Percentiles rank a stretch among this genome's conserved stretches.
Evolutionary conservation across 2,329 filamentous ascomycete genomes (phyloP).

Genomic region (Didymosphaeria variabile): DNA sequence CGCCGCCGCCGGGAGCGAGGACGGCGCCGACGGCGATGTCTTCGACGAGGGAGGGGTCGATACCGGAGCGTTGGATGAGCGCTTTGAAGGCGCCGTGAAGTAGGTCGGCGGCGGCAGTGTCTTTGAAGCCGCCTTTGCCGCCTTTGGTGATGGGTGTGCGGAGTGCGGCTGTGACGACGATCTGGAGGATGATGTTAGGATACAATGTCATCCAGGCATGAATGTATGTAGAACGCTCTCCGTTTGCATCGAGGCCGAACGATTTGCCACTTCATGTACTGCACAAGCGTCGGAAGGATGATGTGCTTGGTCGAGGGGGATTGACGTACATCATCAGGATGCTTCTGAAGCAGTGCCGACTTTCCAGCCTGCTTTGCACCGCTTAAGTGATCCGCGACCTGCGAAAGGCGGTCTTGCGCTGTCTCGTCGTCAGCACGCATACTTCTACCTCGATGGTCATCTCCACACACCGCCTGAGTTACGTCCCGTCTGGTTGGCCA

Average conservation of each 20-base stretch:
- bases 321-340: slow-evolving; percentile 63
- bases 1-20: slow-evolving; percentile 89
- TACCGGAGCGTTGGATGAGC: slow-evolving; percentile 83
- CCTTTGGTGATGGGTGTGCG: slow-evolving; percentile 93
- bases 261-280: not conserved
- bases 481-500: slow-evolving; percentile 50
- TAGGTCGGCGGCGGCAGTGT: slow-evolving; percentile 86
- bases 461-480: slow-evolving; percentile 30
- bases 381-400: slow-evolving; percentile 66
- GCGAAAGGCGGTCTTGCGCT: slow-evolving; percentile 68
- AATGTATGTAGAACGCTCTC: not conserved
- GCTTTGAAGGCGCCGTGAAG: slow-evolving; percentile 84
- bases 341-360: slow-evolving; percentile 59
- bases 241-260: not conserved
- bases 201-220: not conserved
- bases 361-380: slow-evolving; percentile 46
- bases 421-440: slow-evolving; percentile 23
- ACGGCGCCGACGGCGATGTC: slow-evolving; percentile 93
- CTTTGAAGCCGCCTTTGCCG: slow-evolving; percentile 94
- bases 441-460: not conserved
- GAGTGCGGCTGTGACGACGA: slow-evolving; percentile 92
- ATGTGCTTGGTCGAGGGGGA: not conserved
- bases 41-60: slow-evolving; percentile 87
- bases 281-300: not conserved
- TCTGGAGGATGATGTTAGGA: slow-evolving; percentile 42